Evolutionary conservation across 768 basidiomycete species (phyloP).

Genomic region (Lactifluus echinatus): DNA sequence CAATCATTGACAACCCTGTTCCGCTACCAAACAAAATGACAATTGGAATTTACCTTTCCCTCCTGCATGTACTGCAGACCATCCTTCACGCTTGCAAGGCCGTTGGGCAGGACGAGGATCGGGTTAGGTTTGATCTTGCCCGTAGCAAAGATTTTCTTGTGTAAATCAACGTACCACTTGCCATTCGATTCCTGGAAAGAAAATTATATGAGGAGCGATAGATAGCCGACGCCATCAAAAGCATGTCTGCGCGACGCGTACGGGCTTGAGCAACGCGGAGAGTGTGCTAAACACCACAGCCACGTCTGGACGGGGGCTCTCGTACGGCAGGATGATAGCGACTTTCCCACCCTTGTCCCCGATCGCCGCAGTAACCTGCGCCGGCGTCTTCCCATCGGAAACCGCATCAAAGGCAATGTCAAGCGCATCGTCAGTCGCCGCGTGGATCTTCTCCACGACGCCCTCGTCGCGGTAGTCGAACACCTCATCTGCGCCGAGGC

Average conservation of each 20-base stretch:
- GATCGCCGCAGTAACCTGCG: conserved; percentile 8
- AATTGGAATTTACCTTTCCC: conserved; percentile 20
- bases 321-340: conserved; percentile 6
- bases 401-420: conserved; percentile 22
- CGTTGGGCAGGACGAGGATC: conserved; percentile 23
- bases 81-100: conserved; percentile 22
- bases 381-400: conserved; percentile 3
- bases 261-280: neutral
- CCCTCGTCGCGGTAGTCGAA: conserved; percentile 27
- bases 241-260: neutral
- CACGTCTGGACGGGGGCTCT: conserved; percentile 1
- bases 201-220: neutral
- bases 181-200: conserved; percentile 17
- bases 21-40: no score
- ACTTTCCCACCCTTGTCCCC: conserved; percentile 17
- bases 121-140: conserved; percentile 25
- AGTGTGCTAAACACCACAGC: neutral
- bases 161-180: conserved; percentile 21
- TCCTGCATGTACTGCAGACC: conserved; percentile 26
- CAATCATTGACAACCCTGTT: neutral
- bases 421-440: conserved; percentile 18
- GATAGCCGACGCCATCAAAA: no score
- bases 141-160: conserved; percentile 18
- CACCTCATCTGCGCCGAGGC: conserved; percentile 30
- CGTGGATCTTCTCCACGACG: conserved; percentile 24